Percentiles rank a stretch among this genome's conserved stretches.
Conservation (phyloP, 805 yeast genomes). For the Ogataea sp. region DNA sequence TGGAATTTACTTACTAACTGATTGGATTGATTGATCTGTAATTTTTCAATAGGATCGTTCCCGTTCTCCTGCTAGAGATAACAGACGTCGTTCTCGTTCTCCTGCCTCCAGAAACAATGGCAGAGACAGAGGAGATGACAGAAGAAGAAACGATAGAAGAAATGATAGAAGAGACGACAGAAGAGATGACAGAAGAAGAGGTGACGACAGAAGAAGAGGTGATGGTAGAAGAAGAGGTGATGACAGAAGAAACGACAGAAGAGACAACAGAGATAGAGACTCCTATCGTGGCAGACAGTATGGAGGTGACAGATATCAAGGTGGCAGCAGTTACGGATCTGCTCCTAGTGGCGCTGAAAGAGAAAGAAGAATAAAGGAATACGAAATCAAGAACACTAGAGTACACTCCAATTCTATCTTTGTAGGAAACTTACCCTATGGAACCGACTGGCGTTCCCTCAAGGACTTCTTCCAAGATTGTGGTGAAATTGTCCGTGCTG, state of each 20-base stretch:
- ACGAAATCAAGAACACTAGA: conserved; percentile 37
- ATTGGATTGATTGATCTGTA: background rate
- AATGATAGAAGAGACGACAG: conserved; percentile 11
- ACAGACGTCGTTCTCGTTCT: conserved; percentile 22
- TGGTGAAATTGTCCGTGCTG: conserved; percentile 72
- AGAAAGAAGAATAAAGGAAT: conserved; percentile 21
- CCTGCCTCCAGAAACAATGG: conserved; percentile 17
- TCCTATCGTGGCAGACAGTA: conserved; percentile 26
- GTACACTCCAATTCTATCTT: conserved; percentile 64
- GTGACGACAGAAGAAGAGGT: conserved; percentile 11
- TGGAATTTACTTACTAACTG: background rate
- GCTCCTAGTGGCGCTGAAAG: conserved; percentile 19
- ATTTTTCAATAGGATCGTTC: conserved; percentile 16
- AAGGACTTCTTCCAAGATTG: conserved; percentile 49
- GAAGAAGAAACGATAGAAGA: conserved; percentile 15
- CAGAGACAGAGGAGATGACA: conserved; percentile 10
- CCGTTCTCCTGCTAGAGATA: conserved; percentile 23
- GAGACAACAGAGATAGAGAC: conserved; percentile 5
- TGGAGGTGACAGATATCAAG: conserved; percentile 15
- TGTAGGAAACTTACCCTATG: conserved; percentile 67
- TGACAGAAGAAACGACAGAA: too few species aligned
- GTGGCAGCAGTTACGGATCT: conserved; percentile 12
- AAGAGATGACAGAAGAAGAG: conserved; percentile 3
- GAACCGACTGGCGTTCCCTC: conserved; percentile 49
- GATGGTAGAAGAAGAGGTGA: conserved; percentile 24